Conservation (phyloP, 2,329 filamentous ascomycete species). For the Microthyrium microscopicum region DNA sequence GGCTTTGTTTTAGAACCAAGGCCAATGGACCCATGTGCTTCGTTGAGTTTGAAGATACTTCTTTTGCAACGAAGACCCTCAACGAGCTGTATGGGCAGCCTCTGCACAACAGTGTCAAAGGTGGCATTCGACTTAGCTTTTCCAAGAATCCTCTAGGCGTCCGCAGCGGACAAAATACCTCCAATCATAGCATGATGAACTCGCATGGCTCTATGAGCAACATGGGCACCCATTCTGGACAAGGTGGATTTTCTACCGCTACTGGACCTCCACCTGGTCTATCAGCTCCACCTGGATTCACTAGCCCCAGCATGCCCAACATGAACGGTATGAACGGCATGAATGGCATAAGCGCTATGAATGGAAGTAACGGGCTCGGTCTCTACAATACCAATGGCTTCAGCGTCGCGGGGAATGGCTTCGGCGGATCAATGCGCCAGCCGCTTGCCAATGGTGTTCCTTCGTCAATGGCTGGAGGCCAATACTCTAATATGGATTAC, state of each 20-base stretch:
- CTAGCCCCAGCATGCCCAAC: constrained; percentile 11
- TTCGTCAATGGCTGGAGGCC: constrained; percentile 4
- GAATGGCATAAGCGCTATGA: not conserved
- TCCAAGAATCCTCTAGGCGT: constrained; percentile 95
- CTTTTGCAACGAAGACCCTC: constrained; percentile 79
- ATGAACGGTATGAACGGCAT: constrained; percentile 2
- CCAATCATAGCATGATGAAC: too few species aligned
- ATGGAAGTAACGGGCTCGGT: not conserved
- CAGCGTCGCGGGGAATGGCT: constrained; percentile 1
- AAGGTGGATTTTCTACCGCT: constrained; percentile 47
- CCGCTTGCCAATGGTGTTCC: constrained; percentile 4
- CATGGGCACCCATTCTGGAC: constrained; percentile 33
- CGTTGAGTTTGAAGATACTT: constrained; percentile 90
- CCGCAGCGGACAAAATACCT: constrained; percentile 53
- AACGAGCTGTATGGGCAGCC: constrained; percentile 76
- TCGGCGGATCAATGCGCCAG: constrained; percentile 2
- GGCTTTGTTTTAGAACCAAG: constrained; percentile 88
- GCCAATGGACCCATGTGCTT: constrained; percentile 97
- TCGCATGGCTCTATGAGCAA: constrained; percentile 32
- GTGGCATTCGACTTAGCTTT: constrained; percentile 87
- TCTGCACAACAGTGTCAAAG: constrained; percentile 83
- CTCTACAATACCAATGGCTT: constrained; percentile 2
- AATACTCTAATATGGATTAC: constrained; percentile 6
- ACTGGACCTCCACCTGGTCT: constrained; percentile 73
- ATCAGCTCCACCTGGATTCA: constrained; percentile 54